Evolutionary conservation across 2,329 filamentous ascomycete genomes (phyloP).

Genomic region (Beauveria medogensis): DNA sequence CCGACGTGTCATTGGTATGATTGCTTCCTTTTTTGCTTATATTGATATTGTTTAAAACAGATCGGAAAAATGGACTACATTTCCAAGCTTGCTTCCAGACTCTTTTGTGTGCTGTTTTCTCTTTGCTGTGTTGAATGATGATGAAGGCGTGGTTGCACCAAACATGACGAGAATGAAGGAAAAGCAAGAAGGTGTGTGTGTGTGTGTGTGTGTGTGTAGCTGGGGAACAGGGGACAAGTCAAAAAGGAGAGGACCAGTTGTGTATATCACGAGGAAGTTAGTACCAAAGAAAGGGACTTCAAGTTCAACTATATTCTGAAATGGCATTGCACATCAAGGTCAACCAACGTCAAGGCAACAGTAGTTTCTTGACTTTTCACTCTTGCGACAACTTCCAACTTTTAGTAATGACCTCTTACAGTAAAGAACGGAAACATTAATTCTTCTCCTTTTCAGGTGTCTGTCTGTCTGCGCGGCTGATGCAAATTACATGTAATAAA

Average conservation of each 20-base stretch:
- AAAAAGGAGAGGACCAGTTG: not conserved
- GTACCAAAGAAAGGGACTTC: not conserved
- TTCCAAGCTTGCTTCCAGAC: not conserved
- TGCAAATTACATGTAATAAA: too few relatives aligned
- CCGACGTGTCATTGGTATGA: not conserved
- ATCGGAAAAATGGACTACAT: not conserved
- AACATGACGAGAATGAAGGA: not conserved
- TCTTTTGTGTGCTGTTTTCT: too few relatives aligned
- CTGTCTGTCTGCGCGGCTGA: too few relatives aligned
- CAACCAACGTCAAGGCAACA: too few relatives aligned
- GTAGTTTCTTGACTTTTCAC: too few relatives aligned
- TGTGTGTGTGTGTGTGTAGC: not conserved
- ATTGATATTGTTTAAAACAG: conserved; percentile 9
- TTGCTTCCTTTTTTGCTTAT: not conserved
- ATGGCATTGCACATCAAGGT: too few relatives aligned
- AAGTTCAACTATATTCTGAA: not conserved
- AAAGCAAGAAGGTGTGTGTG: not conserved
- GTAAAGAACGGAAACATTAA: too few relatives aligned
- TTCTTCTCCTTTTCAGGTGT: too few relatives aligned
- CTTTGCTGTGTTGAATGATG: not conserved
- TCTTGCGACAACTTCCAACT: too few relatives aligned
- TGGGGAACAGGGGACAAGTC: not conserved
- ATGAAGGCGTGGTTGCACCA: not conserved
- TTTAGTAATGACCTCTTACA: too few relatives aligned
- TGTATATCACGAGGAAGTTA: not conserved